Base-by-base conservation (phyloP, 23 red algal species). In the Cyanidiococcus yangmingshanensis region DNA sequence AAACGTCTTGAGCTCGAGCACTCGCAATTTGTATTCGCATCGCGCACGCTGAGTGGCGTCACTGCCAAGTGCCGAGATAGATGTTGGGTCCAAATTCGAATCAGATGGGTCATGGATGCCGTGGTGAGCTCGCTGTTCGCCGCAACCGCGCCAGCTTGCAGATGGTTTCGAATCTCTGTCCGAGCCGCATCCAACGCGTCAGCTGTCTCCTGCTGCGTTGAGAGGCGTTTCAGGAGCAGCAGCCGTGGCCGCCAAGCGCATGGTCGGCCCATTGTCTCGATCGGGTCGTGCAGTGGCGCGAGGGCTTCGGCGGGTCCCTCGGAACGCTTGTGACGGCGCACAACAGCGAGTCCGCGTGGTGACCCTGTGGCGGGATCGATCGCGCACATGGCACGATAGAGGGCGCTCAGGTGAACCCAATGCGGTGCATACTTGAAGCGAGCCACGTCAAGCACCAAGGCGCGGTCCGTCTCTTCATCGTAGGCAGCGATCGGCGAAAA, bases 341-440 rank as follows among this genome's bases (percentile, higher is more conserved):
- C 63, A 12, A 71, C 27, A 25, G 63, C 63, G 21, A 71, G 63
- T 27, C 87, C 87, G n/a, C 87, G 74, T 37, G 75, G 81, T 0
- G 25, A 50, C 17, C 87, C 87, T 39, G 80, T 80, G 24, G 76
- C 81, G 58, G 50, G 45, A 59, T 90, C 87, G 27, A 85, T 34
- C 1, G 75, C 39, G 33, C 31, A 41, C 68, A 83, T 90, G 1
- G 87, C 87, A 36, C 67, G 63, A 30, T 80, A 75, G 37, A 90
- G 68, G 35, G 68, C 51, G 12, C 36, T 39, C 25, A 90, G 25
- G 25, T 39, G 36, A 31, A 88, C 89, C 89, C 89, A 92, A 77
- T 87, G 85, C 38, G 89, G 89, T 0, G 79, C 58, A 74, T 92
- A 92, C 89, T 92, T 92, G 74, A 92, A 92, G 1, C 89, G 75